Percentiles rank a stretch among this genome's conserved stretches.
Conservation (phyloP, 2,329 filamentous ascomycete species). For the Diaporthe vaccinii region DNA sequence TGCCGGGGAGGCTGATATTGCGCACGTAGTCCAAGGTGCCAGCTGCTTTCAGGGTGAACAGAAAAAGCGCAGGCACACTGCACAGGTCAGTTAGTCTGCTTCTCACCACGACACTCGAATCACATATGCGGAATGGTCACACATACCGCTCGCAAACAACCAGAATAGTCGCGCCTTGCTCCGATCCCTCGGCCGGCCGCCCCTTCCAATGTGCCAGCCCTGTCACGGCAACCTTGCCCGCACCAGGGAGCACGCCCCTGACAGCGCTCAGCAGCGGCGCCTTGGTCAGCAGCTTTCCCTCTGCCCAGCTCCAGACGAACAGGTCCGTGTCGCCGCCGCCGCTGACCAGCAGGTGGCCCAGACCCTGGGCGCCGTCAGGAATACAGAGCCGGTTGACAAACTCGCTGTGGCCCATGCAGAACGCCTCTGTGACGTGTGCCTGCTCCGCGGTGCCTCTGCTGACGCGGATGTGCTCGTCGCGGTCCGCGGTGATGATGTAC, state of each 20-base stretch:
- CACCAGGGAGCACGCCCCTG: slow-evolving; percentile 51
- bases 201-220: slow-evolving; percentile 53
- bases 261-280: slow-evolving; percentile 64
- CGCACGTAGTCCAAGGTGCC: slow-evolving; percentile 63
- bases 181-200: slow-evolving; percentile 31
- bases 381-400: slow-evolving; percentile 86
- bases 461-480: slow-evolving; percentile 85
- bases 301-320: slow-evolving; percentile 85
- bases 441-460: slow-evolving; percentile 82
- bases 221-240: slow-evolving; percentile 62
- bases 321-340: slow-evolving; percentile 88
- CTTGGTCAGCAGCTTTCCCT: slow-evolving; percentile 66
- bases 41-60: slow-evolving; percentile 66
- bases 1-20: slow-evolving; percentile 71
- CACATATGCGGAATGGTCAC: slow-evolving; percentile 40
- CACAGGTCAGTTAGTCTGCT: slow-evolving; percentile 41
- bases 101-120: not conserved
- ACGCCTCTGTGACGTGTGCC: slow-evolving; percentile 88
- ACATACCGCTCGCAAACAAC: slow-evolving; percentile 61
- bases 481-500: slow-evolving; percentile 69
- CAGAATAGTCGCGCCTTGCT: slow-evolving; percentile 47
- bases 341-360: slow-evolving; percentile 77
- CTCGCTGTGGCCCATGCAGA: slow-evolving; percentile 88
- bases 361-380: slow-evolving; percentile 59
- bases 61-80: slow-evolving; percentile 74